A percentile compares a stretch with the other conserved stretches of the same genome.
Evolutionary conservation across 805 yeast genomes (phyloP).

Genomic region (Ogataea polymorpha): DNA sequence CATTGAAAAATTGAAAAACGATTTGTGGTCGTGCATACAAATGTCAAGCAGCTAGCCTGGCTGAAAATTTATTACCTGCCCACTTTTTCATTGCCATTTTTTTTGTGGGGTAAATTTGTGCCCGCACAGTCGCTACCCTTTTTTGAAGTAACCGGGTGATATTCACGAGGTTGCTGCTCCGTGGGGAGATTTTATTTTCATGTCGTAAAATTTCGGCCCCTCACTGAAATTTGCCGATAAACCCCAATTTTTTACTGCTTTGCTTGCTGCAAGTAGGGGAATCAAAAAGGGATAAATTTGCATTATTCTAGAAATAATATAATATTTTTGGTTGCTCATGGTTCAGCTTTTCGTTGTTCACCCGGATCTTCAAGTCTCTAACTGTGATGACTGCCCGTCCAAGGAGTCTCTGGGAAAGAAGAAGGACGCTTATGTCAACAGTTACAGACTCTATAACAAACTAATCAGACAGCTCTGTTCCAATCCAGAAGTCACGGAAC

Average conservation of each 20-base stretch:
- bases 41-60: background rate
- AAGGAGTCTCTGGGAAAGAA: constrained; percentile 16
- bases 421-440: constrained; percentile 18
- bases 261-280: constrained; percentile 1
- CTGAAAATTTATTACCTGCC: background rate
- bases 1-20: constrained; percentile 49
- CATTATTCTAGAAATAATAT: background rate
- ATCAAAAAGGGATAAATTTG: background rate
- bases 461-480: constrained; percentile 12
- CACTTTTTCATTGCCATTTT: background rate
- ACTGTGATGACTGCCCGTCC: constrained; percentile 26
- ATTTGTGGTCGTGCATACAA: constrained; percentile 27
- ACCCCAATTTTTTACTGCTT: background rate
- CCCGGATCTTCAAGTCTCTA: constrained; percentile 30
- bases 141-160: background rate
- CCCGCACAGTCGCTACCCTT: background rate
- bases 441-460: constrained; percentile 13
- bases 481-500: constrained; percentile 13
- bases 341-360: constrained; percentile 30
- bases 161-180: background rate
- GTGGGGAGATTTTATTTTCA: background rate
- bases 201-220: too few relatives aligned
- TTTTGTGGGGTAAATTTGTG: background rate
- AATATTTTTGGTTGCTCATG: constrained; percentile 13
- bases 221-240: background rate